phyloP scores from a whole-genome alignment of 805 yeast species.

The Saccharomycopsis sp. region DNA sequence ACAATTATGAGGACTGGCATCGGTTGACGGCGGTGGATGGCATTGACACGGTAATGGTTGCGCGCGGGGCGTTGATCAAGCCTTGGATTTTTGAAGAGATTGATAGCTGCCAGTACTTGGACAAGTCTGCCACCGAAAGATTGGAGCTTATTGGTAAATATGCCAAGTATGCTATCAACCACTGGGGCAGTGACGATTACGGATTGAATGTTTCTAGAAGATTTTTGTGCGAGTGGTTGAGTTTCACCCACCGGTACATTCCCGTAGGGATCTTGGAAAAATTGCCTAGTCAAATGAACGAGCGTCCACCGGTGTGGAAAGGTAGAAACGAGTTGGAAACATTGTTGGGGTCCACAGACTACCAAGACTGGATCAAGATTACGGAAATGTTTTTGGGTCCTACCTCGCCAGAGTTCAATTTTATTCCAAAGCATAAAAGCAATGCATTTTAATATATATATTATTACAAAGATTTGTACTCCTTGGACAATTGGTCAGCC shows the following conservation, averaged over 20 bases:
- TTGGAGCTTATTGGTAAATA: constrained; percentile 63
- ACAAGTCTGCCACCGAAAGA: constrained; percentile 85
- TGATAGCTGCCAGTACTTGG: constrained; percentile 80
- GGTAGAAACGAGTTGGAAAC: constrained; percentile 94
- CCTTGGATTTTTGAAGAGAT: constrained; percentile 99
- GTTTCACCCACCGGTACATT: constrained; percentile 88
- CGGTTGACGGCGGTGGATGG: constrained; percentile 45
- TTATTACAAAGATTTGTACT: constrained; percentile 40
- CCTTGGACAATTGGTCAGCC: constrained; percentile 53
- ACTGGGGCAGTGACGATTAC: constrained; percentile 97
- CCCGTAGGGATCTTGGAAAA: constrained; percentile 90
- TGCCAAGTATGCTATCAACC: constrained; percentile 77
- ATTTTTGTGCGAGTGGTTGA: constrained; percentile 86
- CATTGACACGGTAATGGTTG: constrained; percentile 93
- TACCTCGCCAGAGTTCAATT: constrained; percentile 62
- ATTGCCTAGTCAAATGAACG: constrained; percentile 81
- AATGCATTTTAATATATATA: constrained; percentile 47
- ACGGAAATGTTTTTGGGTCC: constrained; percentile 94
- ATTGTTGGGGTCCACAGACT: constrained; percentile 73
- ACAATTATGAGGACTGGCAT: constrained; percentile 82
- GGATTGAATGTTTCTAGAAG: constrained; percentile 86
- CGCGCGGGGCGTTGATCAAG: constrained; percentile 93
- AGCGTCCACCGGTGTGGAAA: constrained; percentile 87
- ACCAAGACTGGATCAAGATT: constrained; percentile 91
- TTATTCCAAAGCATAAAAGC: constrained; percentile 92